phyloP scores from a whole-genome alignment of 352 stramenopile genomes.

The Globisporangium sylvaticum region DNA sequence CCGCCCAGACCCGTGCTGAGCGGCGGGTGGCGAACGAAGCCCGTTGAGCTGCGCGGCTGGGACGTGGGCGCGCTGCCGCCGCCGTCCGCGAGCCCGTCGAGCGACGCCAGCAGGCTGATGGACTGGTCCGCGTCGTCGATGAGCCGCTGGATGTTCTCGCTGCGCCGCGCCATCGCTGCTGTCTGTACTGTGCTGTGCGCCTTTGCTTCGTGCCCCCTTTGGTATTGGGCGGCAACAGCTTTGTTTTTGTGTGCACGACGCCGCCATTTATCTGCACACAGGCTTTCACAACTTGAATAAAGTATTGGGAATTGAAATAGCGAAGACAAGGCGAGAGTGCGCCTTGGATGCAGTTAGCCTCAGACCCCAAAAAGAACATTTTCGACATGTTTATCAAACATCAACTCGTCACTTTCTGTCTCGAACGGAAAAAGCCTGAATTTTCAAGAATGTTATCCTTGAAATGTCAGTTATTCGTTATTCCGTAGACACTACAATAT shows the following conservation, averaged over 20 bases:
- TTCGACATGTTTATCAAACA: too few species aligned
- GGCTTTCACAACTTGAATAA: neutral
- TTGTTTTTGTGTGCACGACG: neutral
- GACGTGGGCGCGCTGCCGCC: neutral
- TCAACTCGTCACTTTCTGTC: too few species aligned
- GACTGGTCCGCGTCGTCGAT: constrained; percentile 74
- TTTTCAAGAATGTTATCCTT: too few species aligned
- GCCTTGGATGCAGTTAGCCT: too few species aligned
- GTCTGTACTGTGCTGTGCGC: neutral
- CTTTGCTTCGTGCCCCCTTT: neutral
- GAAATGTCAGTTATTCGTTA: too few species aligned
- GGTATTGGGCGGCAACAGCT: neutral
- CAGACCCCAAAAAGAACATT: too few species aligned
- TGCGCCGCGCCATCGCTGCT: constrained; percentile 27
- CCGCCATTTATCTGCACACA: neutral
- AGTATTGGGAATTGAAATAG: neutral
- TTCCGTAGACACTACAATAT: too few species aligned
- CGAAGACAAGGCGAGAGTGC: too few species aligned
- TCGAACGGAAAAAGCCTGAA: too few species aligned
- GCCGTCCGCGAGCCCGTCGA: constrained; percentile 24
- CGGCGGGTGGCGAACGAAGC: constrained; percentile 7
- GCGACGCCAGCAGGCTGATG: constrained; percentile 58
- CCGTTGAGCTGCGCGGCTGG: neutral
- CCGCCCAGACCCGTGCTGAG: constrained; percentile 14
- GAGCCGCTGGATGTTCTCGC: constrained; percentile 61